A percentile compares a stretch with the other conserved stretches of the same genome.
Evolutionary conservation across 768 basidiomycete genomes (phyloP).

Genomic region (Dioszegia crocea): DNA sequence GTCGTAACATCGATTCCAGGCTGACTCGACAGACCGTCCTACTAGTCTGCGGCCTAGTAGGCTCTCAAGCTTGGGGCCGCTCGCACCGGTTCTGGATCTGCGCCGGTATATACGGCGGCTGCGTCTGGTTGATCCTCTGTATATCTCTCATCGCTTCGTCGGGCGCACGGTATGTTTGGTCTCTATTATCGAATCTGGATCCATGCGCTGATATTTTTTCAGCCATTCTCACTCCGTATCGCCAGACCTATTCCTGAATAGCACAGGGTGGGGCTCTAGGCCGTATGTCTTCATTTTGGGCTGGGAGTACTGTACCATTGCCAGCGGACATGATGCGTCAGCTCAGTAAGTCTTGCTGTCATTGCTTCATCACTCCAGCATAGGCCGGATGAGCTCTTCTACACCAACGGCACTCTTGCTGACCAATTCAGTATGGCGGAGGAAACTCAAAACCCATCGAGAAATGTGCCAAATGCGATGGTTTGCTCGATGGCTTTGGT

Average conservation of each 20-base stretch:
- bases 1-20: slow-evolving; percentile 5
- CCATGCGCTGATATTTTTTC: too few relatives aligned
- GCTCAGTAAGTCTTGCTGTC: slow-evolving; percentile 43
- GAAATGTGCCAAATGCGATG: slow-evolving; percentile 52
- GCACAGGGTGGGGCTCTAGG: slow-evolving; percentile 38
- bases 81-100: slow-evolving; percentile 44
- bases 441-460: slow-evolving; percentile 50
- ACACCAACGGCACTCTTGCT: not conserved
- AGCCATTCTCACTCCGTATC: slow-evolving; percentile 6
- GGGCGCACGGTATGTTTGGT: slow-evolving; percentile 15
- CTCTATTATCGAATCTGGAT: not conserved
- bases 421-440: slow-evolving; percentile 47
- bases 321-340: slow-evolving; percentile 51
- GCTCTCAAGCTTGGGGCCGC: slow-evolving; percentile 41
- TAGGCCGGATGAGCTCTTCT: not conserved
- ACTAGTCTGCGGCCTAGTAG: slow-evolving; percentile 30
- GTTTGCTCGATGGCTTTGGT: slow-evolving; percentile 36
- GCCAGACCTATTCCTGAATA: slow-evolving; percentile 25
- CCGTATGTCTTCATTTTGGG: slow-evolving; percentile 51
- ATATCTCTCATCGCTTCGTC: slow-evolving; percentile 26
- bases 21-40: slow-evolving; percentile 19
- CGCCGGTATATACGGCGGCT: slow-evolving; percentile 32
- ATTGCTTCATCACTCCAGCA: not conserved
- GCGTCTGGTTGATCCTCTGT: slow-evolving; percentile 42
- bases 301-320: slow-evolving; percentile 50